phyloP scores from a whole-genome alignment of 2,329 filamentous ascomycete species.

The Fusarium fujikuroi region DNA sequence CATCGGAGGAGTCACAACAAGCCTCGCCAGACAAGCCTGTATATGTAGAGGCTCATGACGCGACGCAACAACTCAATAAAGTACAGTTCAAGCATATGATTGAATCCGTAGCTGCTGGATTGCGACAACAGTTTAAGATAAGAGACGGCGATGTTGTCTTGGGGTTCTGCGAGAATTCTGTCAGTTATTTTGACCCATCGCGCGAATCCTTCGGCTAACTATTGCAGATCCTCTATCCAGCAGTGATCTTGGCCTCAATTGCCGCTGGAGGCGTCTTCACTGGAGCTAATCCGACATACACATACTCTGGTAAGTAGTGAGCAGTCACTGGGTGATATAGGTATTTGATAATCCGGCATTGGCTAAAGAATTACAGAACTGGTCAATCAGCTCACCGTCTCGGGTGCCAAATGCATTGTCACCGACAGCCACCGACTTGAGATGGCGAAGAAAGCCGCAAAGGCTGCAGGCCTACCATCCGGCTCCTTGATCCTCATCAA shows the following conservation, averaged over 20 bases:
- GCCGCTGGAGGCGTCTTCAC: conserved; percentile 9
- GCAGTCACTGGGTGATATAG: rapidly evolving
- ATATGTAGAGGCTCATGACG: neutral
- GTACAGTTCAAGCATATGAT: neutral
- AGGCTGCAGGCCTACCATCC: neutral
- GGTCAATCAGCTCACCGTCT: neutral
- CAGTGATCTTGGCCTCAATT: neutral
- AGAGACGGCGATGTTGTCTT: neutral
- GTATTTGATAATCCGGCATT: rapidly evolving
- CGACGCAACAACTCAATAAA: neutral
- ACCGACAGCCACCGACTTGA: neutral
- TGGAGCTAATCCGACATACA: conserved; percentile 8
- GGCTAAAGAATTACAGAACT: neutral
- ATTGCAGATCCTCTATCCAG: neutral
- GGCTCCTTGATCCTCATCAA: neutral
- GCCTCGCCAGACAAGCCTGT: neutral
- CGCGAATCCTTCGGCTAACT: neutral
- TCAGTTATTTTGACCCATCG: neutral
- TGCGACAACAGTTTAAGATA: neutral
- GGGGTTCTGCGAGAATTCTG: conserved; percentile 3
- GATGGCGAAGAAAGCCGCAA: neutral
- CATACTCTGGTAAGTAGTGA: neutral
- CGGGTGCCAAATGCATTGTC: conserved; percentile 8
- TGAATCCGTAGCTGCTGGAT: neutral
- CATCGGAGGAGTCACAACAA: neutral